Base-by-base conservation (phyloP, 2,329 filamentous ascomycete genomes). In the Cordyceps farinosa region DNA sequence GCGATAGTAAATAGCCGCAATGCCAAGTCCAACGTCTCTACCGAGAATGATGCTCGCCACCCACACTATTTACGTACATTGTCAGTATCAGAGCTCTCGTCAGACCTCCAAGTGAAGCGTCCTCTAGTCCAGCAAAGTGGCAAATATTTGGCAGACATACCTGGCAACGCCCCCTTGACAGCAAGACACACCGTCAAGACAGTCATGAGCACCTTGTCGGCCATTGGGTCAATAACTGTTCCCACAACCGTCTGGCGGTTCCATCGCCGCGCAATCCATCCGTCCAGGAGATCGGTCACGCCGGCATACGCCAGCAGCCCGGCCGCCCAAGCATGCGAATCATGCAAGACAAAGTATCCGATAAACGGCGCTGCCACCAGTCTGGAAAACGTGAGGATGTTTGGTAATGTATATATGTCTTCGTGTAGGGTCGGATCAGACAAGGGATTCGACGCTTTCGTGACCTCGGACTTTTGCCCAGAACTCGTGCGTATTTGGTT, bases 321-420 rank as follows among this genome's bases (percentile, higher is more conserved):
- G 8, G 97, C 80, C 0, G 95, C 92, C 78, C 87, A 87, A 38
- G 84, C 82, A 73, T 96, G 89, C 50, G 92, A 84, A 72, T 95
- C 89, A 69, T 96, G 85, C 3, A 98, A 82, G 64, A 99, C 88
- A 29, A 95, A 86, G 74, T 97, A 98, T 62, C 94, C 95, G 53
- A 97, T 87, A 36, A 90, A 81, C 0, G 95, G 95, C 1, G 95
- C 91, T 1, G 91, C 89, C 57, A 91, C 74, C 45, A 99, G 85
- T 3, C 95, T 90, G 2, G 92, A 91, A 68, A 94, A 88, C 1
- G 95, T 99, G 60, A 99, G 84, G 66, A 96, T 82, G 74, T 99
- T 99, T 47, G 95, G 95, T n/a, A 99, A 73, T 42, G 92, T 99
- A 79, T 96, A 97, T 72, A 99, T 97, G 73, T 99, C 92, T 77